Evolutionary conservation across 2,329 filamentous ascomycete species (phyloP), one percentile per base, ranked within the genome.

Genomic region (Passalora sequoiae): DNA sequence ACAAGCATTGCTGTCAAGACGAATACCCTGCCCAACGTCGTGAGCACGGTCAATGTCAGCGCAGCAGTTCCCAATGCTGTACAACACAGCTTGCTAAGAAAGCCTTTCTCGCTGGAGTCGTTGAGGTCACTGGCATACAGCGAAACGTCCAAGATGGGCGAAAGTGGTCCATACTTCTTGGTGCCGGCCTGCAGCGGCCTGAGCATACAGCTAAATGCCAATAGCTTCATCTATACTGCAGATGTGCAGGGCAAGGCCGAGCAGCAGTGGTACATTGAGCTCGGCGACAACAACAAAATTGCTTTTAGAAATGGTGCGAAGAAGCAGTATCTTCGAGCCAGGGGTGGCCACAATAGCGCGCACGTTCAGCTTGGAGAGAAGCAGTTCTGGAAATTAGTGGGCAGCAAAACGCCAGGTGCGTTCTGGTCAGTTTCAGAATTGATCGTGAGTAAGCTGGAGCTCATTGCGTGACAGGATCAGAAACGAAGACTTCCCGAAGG

Each of bases 361-460:
- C 31, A 35, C 6, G 31, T 35, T n/a, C 10, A 16, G 7, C 31
- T 35, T 20, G 31, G 31, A 6, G 3, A 16, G 6, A 20, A 17
- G 31, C 31, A 35, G 15, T 35, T 10, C n/a, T 35, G 31, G 31
- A 35, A 19, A 17, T 17, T 35, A n/a, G 31, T 19, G n/a, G 16
- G 16, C 15, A 35, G 31, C 31, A 35, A 35, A 17, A 35, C 31
- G n/a, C 31, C 31, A 8, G 16, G 31, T 17, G 31, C 31, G 10
- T 35, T 35, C 31, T 35, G 31, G 24, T 27, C 24, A 6, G 24
- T 27, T 6, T 27, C 24, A 6, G 6, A 27, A 6, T 12, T 12
- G 24, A 7, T 27, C 6, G 12, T 6, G 24, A 27, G 6, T 6
- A 27, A 27, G 24, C 12, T 27, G 24, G 12, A 27, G 24, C 24